Percentiles rank a stretch among this genome's conserved stretches.
These are phyloP conservation scores for Decorospora gaudefroyi DNA, from an alignment of 2,329 filamentous ascomycete species.

Conservation along the genomic window DNA sequence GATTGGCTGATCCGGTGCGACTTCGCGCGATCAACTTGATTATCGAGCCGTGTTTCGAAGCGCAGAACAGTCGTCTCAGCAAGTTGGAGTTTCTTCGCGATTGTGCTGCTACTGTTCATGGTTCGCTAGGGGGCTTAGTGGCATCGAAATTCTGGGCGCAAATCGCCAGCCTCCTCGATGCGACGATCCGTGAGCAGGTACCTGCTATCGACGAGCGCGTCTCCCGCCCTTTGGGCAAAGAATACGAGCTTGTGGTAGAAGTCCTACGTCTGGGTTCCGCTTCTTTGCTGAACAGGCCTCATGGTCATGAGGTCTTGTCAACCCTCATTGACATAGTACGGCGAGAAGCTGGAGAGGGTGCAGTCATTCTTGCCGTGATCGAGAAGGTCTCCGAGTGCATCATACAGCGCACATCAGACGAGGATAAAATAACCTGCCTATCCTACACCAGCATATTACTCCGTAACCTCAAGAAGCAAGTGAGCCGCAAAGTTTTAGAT, in stretches of 20 bases:
- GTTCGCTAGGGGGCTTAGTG: constrained; percentile 27
- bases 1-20: constrained; percentile 48
- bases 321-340: constrained; percentile 61
- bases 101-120: constrained; percentile 32
- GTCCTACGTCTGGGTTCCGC: constrained; percentile 66
- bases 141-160: constrained; percentile 37
- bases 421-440: constrained; percentile 26
- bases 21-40: constrained; percentile 51
- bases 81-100: constrained; percentile 49
- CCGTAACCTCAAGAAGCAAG: constrained; percentile 45
- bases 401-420: constrained; percentile 22
- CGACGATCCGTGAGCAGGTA: constrained; percentile 30
- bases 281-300: constrained; percentile 29
- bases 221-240: constrained; percentile 60
- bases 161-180: constrained; percentile 27
- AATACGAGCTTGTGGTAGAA: constrained; percentile 70
- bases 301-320: constrained; percentile 57
- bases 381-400: constrained; percentile 67
- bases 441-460: constrained; percentile 46
- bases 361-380: constrained; percentile 67
- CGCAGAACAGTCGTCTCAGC: constrained; percentile 42
- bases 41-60: constrained; percentile 63
- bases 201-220: constrained; percentile 30
- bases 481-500: constrained; percentile 59
- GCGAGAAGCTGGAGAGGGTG: constrained; percentile 67